A percentile compares a stretch with the other conserved stretches of the same genome.
These are phyloP conservation scores for Salix arbutifolia DNA, from an alignment of 345 rosid species.

Conservation along the genomic window DNA sequence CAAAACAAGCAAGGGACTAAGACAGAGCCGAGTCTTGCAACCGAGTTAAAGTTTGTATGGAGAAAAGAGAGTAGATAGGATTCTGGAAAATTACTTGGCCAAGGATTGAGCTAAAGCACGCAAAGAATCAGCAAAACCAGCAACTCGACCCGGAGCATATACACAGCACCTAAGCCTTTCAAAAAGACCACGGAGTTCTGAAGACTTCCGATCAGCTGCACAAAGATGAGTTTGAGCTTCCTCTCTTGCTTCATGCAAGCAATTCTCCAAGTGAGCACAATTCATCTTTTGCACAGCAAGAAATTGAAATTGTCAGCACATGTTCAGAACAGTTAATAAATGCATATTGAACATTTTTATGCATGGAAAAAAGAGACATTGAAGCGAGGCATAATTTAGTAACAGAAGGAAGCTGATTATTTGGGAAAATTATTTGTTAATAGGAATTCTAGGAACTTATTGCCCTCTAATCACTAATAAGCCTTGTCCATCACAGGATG, in stretches of 20 bases:
- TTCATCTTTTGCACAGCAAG: conserved; percentile 59
- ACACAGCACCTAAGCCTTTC: conserved; percentile 76
- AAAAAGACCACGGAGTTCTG: conserved; percentile 74
- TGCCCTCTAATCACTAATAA: neutral
- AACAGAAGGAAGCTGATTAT: too few relatives aligned
- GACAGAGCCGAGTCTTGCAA: neutral
- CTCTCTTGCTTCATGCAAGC: conserved; percentile 97
- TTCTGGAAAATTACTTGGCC: conserved; percentile 55
- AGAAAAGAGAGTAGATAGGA: neutral
- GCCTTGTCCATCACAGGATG: neutral
- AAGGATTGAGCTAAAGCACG: conserved; percentile 77
- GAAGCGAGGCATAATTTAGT: neutral
- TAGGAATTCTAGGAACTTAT: neutral
- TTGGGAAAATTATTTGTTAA: neutral
- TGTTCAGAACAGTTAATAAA: neutral
- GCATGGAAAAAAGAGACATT: neutral
- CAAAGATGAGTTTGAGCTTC: conserved; percentile 97
- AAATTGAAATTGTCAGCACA: neutral
- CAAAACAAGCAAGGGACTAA: neutral
- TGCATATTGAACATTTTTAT: neutral
- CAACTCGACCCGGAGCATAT: conserved; percentile 55
- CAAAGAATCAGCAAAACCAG: conserved; percentile 75
- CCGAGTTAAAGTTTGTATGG: neutral
- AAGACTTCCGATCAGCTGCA: conserved; percentile 85
- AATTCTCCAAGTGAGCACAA: conserved; percentile 93